A percentile compares a stretch with the other conserved stretches of the same genome.
phyloP scores from a whole-genome alignment of 2,329 filamentous ascomycete genomes.

The Nemania sp. region DNA sequence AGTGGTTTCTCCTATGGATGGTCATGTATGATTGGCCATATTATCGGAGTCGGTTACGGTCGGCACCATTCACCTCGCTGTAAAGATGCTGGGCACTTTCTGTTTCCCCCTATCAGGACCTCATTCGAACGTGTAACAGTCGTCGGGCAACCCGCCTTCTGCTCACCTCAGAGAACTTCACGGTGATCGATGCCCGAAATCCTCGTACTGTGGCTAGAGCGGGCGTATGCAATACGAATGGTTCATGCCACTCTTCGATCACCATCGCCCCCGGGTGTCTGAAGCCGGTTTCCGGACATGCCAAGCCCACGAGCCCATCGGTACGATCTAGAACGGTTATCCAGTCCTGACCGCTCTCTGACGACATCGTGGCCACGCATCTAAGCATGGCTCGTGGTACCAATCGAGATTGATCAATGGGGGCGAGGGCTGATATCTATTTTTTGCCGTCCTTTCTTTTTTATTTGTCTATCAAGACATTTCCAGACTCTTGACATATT shows the following conservation, averaged over 20 bases:
- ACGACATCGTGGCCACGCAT: slow-evolving; percentile 21
- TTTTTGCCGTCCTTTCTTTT: too few relatives aligned
- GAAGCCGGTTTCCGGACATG: slow-evolving; percentile 32
- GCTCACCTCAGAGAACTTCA: background rate
- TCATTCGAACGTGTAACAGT: too few relatives aligned
- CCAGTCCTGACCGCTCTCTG: slow-evolving; percentile 28
- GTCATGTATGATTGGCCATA: too few relatives aligned
- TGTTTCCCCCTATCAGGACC: too few relatives aligned
- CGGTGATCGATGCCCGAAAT: background rate
- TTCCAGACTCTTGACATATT: background rate
- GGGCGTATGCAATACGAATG: slow-evolving; percentile 9
- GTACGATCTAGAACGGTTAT: slow-evolving; percentile 15
- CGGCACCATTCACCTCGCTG: slow-evolving; percentile 10
- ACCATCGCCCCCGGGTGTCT: slow-evolving; percentile 8
- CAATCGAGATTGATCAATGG: slow-evolving; percentile 26
- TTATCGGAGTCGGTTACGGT: slow-evolving; percentile 16
- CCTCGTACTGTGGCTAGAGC: slow-evolving; percentile 8
- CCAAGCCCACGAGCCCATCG: slow-evolving; percentile 23
- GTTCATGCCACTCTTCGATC: slow-evolving; percentile 11
- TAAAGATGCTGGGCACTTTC: background rate
- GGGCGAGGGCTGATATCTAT: slow-evolving; percentile 9
- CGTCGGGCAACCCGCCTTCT: too few relatives aligned
- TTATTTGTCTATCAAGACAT: background rate
- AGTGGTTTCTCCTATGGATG: too few relatives aligned
- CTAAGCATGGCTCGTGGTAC: slow-evolving; percentile 24